A percentile compares a stretch with the other conserved stretches of the same genome.
These are phyloP conservation scores for Aspergillus fumigatiaffinis DNA, from an alignment of 2,329 filamentous ascomycete genomes.

Conservation along the genomic window DNA sequence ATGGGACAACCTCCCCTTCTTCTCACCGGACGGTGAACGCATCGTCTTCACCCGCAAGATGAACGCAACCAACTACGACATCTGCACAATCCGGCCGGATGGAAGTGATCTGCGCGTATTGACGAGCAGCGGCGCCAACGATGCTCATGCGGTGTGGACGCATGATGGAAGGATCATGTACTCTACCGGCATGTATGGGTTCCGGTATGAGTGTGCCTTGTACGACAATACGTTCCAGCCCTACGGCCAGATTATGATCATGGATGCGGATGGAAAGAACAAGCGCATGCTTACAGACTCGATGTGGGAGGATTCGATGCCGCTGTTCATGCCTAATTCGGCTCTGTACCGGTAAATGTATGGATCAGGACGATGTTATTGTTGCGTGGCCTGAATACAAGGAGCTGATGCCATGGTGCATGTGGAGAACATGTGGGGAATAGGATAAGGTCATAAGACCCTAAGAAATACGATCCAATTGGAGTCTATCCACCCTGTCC, in stretches of 20 bases:
- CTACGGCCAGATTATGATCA: constrained; percentile 44
- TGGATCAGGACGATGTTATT: no score
- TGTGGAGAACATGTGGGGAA: no score
- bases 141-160: constrained; percentile 45
- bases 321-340: constrained; percentile 17
- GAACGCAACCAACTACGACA: constrained; percentile 34
- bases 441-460: no score
- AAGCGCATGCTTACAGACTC: constrained; percentile 25
- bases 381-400: no score
- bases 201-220: constrained; percentile 39
- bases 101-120: constrained; percentile 34
- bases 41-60: constrained; percentile 40
- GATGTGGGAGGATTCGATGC: constrained; percentile 33
- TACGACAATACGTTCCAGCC: constrained; percentile 46
- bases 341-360: no score
- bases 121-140: constrained; percentile 37
- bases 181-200: constrained; percentile 42
- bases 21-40: constrained; percentile 36
- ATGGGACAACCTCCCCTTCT: constrained; percentile 41
- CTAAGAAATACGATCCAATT: no score
- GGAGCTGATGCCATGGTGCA: no score
- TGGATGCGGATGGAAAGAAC: constrained; percentile 41
- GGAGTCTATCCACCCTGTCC: no score
- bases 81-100: constrained; percentile 42
- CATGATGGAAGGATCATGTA: constrained; percentile 42